A percentile compares a stretch with the other conserved stretches of the same genome.
These are phyloP conservation scores for Pichia exigua DNA, from an alignment of 805 yeast species.

Conservation along the genomic window DNA sequence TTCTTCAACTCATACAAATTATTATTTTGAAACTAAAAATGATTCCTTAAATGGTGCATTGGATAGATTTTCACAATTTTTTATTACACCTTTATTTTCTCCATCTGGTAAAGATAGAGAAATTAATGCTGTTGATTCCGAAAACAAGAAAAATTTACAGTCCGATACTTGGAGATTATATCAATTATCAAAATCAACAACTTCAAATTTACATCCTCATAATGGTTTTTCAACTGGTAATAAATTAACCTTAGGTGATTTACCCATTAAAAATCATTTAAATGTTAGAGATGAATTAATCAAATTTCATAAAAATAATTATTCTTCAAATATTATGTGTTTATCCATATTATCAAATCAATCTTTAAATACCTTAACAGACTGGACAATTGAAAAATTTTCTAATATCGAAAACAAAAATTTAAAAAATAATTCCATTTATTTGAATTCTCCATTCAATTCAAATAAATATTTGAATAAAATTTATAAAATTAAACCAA, in stretches of 20 bases:
- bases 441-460: conserved; percentile 39
- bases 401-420: conserved; percentile 49
- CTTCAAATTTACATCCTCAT: conserved; percentile 75
- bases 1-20: conserved; percentile 80
- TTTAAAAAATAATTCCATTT: conserved; percentile 35
- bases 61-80: conserved; percentile 90
- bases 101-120: conserved; percentile 79
- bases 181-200: conserved; percentile 70
- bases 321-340: conserved; percentile 86
- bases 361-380: conserved; percentile 58
- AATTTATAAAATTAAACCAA: conserved; percentile 64
- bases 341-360: conserved; percentile 81
- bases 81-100: conserved; percentile 74
- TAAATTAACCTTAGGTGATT: conserved; percentile 57
- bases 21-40: conserved; percentile 76
- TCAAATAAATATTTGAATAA: conserved; percentile 42
- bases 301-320: conserved; percentile 61
- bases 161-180: conserved; percentile 82
- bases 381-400: conserved; percentile 64
- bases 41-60: conserved; percentile 77
- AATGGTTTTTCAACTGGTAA: conserved; percentile 90
- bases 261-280: conserved; percentile 50
- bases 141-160: conserved; percentile 89
- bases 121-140: conserved; percentile 91
- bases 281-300: conserved; percentile 78